Evolutionary conservation across 345 rosid species (phyloP).

Genomic region (Sonneratia caseolaris): DNA sequence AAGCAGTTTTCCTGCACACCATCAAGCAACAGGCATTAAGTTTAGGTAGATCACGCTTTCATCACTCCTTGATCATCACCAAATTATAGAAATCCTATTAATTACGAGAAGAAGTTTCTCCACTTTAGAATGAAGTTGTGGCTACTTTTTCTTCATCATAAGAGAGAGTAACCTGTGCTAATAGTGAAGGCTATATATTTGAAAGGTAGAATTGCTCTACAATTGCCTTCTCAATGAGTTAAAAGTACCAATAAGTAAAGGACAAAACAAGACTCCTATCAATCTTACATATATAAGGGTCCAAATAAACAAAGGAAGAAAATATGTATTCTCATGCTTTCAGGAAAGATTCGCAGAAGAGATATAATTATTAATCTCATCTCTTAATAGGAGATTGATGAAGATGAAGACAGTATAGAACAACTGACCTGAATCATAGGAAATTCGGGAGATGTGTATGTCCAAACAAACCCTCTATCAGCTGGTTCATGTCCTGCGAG

Average conservation of each 20-base stretch:
- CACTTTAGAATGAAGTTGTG: neutral
- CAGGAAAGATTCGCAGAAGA: neutral
- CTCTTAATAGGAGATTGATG: neutral
- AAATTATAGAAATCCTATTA: neutral
- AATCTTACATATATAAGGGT: neutral
- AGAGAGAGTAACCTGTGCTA: neutral
- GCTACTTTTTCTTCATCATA: neutral
- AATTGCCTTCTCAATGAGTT: neutral
- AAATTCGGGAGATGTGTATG: constrained; percentile 31
- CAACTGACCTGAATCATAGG: constrained; percentile 28
- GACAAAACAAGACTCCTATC: neutral
- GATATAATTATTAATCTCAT: neutral
- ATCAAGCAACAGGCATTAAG: neutral
- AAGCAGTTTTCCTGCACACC: constrained; percentile 16
- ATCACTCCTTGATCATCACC: neutral
- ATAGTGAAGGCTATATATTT: neutral
- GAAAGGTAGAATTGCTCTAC: neutral
- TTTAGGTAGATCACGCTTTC: neutral
- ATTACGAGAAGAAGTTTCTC: neutral
- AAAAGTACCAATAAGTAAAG: neutral
- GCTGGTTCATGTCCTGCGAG: constrained; percentile 2
- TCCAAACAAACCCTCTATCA: constrained; percentile 23
- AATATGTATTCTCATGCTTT: neutral
- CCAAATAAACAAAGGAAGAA: no score
- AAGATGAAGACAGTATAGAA: neutral